phyloP scores from a whole-genome alignment of 305 asterid species.

The Coffea humblotiana region DNA sequence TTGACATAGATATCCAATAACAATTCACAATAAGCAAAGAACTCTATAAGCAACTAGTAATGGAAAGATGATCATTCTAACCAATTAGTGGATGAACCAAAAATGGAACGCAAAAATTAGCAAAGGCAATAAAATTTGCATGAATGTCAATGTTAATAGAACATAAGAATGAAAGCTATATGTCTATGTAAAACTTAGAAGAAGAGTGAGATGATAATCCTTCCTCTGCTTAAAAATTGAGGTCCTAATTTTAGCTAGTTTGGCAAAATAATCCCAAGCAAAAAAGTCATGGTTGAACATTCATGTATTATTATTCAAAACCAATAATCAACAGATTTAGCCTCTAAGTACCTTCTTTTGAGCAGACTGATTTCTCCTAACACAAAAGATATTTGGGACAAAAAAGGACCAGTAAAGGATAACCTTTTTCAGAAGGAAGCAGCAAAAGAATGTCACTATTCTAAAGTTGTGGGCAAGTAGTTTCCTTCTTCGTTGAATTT shows the following conservation, averaged over 20 bases:
- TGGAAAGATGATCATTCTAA: too few relatives aligned
- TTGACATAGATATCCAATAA: too few relatives aligned
- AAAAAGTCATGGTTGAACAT: background rate
- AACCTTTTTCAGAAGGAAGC: background rate
- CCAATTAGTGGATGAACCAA: too few relatives aligned
- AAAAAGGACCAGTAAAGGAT: too few relatives aligned
- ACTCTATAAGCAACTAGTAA: too few relatives aligned
- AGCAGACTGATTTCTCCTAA: background rate
- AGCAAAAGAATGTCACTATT: background rate
- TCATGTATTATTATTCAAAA: background rate
- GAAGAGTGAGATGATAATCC: background rate
- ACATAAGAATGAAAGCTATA: too few relatives aligned
- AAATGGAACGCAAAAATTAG: too few relatives aligned
- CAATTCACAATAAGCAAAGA: too few relatives aligned
- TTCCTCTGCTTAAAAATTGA: background rate
- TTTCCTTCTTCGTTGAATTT: background rate
- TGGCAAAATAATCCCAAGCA: background rate
- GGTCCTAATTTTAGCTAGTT: background rate
- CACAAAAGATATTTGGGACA: background rate
- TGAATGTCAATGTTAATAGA: too few relatives aligned
- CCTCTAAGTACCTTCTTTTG: background rate
- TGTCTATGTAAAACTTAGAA: too few relatives aligned
- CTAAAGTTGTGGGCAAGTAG: background rate
- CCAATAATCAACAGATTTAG: background rate
- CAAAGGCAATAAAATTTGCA: too few relatives aligned